Evolutionary conservation across 225 moss, liverwort and hornwort species (phyloP), one percentile per base, ranked within the genome.

Genomic region (Anthoceros angustus): DNA sequence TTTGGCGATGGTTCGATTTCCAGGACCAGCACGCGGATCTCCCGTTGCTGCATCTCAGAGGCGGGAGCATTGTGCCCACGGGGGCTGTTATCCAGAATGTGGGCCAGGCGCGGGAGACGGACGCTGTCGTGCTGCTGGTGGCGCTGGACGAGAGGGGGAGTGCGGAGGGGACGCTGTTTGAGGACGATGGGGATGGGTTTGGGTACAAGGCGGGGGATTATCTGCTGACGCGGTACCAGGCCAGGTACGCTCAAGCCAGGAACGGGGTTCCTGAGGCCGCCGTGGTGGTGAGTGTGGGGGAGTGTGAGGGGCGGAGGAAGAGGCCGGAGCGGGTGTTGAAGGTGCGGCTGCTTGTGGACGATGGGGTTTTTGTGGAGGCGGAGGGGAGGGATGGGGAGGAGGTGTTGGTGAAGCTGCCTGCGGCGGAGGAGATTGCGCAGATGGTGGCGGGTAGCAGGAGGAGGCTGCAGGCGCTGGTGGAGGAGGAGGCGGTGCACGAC

Each of bases 1-100:
- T 88, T 39, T 98, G 98, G 98, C 91, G 75, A 43, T 80, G 74
- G 23, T 98, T 98, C 63, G 86, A 92, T 63, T 98, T 98, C 62
- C 77, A 83, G 21, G 98, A 98, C 71, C 80, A 80, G 62, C 86
- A 83, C 70, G 77, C 82, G 92, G 98, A 98, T 69, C 77, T 98
- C 50, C 98, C 98, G 8, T 76, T 92, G 39, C 75, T 98, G 3
- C 86, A 82, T 71, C 79, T 98, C 65, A 86, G 73, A 69, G 98
- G 98, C 43, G 98, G 98, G 39, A 77, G 67, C 5, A 92, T 98
- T 66, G 76, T 98, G 9, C 91, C 92, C 14, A 84, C 80, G 8
- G 92, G 88, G 8, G 85, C 86, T 55, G 76, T 98, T 42, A 65
- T 86, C 32, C 92, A 98, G 64, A 71, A 83, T 72, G 75, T 75